A percentile compares a stretch with the other conserved stretches of the same genome.
Conservation (phyloP, 2,329 filamentous ascomycete species). For the Raffaelea albimanens region DNA sequence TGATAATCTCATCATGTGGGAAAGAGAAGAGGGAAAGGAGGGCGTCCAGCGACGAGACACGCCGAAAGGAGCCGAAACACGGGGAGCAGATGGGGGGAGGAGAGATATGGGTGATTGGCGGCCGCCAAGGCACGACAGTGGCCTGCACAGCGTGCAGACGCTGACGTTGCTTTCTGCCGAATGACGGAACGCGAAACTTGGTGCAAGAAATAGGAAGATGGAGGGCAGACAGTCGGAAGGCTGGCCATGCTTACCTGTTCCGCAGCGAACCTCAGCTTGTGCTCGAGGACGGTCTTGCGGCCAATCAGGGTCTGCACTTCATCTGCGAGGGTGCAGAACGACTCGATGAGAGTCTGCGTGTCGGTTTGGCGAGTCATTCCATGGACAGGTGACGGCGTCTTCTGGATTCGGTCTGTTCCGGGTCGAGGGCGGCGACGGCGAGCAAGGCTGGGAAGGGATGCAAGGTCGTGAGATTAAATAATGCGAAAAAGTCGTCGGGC, state of each 20-base stretch:
- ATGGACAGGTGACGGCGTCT: constrained; percentile 10
- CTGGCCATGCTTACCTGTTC: constrained; percentile 46
- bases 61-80: neutral
- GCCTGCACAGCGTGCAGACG: no score
- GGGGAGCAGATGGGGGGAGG: neutral
- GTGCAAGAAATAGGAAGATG: neutral
- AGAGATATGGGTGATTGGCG: no score
- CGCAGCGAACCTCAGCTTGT: constrained; percentile 57
- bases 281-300: constrained; percentile 55
- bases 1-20: constrained; percentile 31
- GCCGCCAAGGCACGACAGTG: no score
- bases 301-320: constrained; percentile 55
- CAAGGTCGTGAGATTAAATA: no score
- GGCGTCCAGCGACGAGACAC: neutral
- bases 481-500: no score
- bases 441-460: neutral
- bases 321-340: constrained; percentile 55
- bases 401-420: no score
- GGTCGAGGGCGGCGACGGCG: neutral
- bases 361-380: constrained; percentile 34
- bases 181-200: no score
- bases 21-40: constrained; percentile 3
- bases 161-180: no score
- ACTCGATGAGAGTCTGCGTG: constrained; percentile 51
- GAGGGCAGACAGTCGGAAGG: constrained; percentile 1